Percentiles rank a stretch among this genome's conserved stretches.
Conservation (phyloP, 1,284 basidiomycete species). For the Apiotrichum veenhuisii region DNA sequence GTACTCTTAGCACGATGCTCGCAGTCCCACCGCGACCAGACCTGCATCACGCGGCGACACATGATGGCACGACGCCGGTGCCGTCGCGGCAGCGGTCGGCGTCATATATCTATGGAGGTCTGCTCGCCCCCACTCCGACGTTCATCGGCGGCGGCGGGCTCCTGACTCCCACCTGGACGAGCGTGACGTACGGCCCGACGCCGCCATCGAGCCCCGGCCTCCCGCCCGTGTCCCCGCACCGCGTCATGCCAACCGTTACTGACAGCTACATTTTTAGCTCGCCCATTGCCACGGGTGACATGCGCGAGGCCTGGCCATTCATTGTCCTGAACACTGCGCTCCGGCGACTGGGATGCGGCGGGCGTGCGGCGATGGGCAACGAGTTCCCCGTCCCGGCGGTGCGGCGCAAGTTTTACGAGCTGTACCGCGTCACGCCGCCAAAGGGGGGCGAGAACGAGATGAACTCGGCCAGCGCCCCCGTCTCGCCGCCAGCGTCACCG, state of each 20-base stretch:
- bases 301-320: constrained; percentile 39
- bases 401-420: constrained; percentile 42
- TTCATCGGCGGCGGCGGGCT: neutral
- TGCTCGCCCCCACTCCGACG: no score
- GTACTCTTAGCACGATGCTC: neutral
- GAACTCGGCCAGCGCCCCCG: constrained; percentile 8
- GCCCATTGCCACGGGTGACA: constrained; percentile 39
- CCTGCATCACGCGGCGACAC: no score
- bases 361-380: constrained; percentile 43
- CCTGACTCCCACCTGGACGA: neutral
- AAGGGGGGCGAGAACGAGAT: constrained; percentile 3
- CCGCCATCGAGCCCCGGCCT: neutral
- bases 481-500: constrained; percentile 32
- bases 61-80: neutral
- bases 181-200: neutral
- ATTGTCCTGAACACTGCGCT: constrained; percentile 44
- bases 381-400: constrained; percentile 36
- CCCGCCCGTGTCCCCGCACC: neutral
- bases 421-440: constrained; percentile 37
- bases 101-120: no score
- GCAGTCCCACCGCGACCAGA: no score
- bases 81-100: neutral
- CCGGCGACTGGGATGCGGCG: constrained; percentile 44
- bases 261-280: constrained; percentile 12
- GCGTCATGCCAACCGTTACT: neutral